Conservation (phyloP, 371 early-diverging fungal genomes). For the Apophysomyces ossiformis region DNA sequence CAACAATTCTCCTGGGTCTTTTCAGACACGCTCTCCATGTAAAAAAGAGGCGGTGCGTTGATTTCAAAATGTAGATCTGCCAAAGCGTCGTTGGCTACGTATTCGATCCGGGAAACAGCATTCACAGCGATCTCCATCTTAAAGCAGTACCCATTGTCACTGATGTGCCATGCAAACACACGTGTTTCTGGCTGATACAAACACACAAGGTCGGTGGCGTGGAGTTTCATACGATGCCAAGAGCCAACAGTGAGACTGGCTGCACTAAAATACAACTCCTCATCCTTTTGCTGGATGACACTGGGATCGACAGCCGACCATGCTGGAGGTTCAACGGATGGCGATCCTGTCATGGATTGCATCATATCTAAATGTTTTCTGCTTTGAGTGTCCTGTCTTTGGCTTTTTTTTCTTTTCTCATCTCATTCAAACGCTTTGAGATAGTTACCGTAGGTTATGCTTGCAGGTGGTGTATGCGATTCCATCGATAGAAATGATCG, state of each 20-base stretch:
- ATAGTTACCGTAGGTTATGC: not conserved
- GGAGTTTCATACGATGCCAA: constrained; percentile 78
- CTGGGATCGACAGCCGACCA: constrained; percentile 4
- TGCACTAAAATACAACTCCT: constrained; percentile 44
- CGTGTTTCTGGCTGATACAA: constrained; percentile 57
- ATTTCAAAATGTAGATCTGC: constrained; percentile 66
- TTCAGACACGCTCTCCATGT: constrained; percentile 51
- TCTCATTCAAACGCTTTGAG: not conserved
- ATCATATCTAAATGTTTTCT: not conserved
- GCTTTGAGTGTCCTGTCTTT: not conserved
- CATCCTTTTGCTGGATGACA: constrained; percentile 6
- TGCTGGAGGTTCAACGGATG: not conserved
- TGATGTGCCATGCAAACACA: constrained; percentile 73
- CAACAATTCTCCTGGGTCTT: constrained; percentile 26
- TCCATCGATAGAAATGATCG: constrained; percentile 11
- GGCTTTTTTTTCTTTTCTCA: too few species aligned
- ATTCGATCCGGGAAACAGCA: constrained; percentile 50
- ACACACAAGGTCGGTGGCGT: constrained; percentile 62
- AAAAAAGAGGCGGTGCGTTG: constrained; percentile 65
- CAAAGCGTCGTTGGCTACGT: constrained; percentile 49
- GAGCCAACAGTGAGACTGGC: constrained; percentile 72
- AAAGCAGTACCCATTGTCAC: constrained; percentile 71
- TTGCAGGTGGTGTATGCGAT: constrained; percentile 6
- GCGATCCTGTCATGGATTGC: constrained; percentile 8
- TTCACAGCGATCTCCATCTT: constrained; percentile 69